These are phyloP conservation scores for Chaetomiaceae sp. DNA, from an alignment of 2,329 filamentous ascomycete species.

Conservation along the genomic window DNA sequence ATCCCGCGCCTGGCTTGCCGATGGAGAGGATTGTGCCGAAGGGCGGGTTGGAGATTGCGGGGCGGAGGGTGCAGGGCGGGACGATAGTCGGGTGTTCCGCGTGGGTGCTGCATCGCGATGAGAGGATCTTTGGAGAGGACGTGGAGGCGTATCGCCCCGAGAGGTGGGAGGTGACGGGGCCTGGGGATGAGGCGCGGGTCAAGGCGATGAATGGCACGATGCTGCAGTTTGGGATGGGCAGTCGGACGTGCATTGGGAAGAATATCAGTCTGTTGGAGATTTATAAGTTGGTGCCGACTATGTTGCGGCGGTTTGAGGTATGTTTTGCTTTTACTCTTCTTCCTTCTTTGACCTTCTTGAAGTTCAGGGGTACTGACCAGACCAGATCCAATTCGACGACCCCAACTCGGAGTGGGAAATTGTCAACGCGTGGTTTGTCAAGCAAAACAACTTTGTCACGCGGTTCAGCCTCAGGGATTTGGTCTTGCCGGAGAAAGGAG, in stretches of 20 bases:
- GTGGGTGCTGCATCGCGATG: conserved; percentile 66
- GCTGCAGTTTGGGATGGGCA: conserved; percentile 68
- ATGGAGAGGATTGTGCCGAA: conserved; percentile 67
- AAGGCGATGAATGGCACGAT: conserved; percentile 63
- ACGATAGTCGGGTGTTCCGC: conserved; percentile 70
- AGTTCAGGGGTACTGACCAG: background rate
- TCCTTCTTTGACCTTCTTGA: background rate
- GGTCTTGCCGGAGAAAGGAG: conserved; percentile 31
- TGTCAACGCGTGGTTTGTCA: conserved; percentile 58
- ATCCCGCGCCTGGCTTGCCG: conserved; percentile 66
- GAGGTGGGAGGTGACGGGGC: conserved; percentile 42
- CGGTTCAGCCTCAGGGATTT: conserved; percentile 40
- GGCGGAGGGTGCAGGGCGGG: conserved; percentile 57
- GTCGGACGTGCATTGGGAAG: conserved; percentile 64
- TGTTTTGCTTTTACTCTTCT: conserved; percentile 20
- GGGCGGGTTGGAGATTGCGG: conserved; percentile 57
- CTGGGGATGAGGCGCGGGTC: conserved; percentile 45
- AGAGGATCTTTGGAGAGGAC: conserved; percentile 62
- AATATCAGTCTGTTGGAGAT: conserved; percentile 59
- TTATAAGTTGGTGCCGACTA: conserved; percentile 54
- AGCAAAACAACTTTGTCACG: conserved; percentile 50
- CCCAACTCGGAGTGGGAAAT: conserved; percentile 51
- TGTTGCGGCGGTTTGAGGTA: conserved; percentile 60
- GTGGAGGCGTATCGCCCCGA: conserved; percentile 62
- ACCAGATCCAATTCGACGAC: conserved; percentile 48